These are phyloP conservation scores for Tetracladium maxilliforme DNA, from an alignment of 2,329 filamentous ascomycete species.

Conservation along the genomic window DNA sequence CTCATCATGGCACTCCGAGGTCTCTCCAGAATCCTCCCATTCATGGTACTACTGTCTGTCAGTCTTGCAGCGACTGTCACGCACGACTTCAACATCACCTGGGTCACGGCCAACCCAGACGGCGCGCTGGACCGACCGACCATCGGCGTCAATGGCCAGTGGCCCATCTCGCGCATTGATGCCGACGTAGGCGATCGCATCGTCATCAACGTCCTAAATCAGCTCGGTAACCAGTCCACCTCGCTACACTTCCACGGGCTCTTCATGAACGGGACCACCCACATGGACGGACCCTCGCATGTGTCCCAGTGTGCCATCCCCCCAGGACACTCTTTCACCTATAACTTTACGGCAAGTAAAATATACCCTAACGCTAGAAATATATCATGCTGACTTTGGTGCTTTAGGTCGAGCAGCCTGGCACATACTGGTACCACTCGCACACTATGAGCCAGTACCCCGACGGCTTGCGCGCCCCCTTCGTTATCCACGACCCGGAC, in stretches of 20 bases:
- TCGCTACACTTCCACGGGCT: slow-evolving; percentile 59
- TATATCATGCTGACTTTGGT: slow-evolving; percentile 4
- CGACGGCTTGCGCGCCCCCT: slow-evolving; percentile 38
- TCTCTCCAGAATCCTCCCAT: too few relatives aligned
- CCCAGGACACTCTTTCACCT: slow-evolving; percentile 50
- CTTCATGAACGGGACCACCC: slow-evolving; percentile 48
- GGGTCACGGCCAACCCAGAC: slow-evolving; percentile 62
- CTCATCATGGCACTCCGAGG: too few relatives aligned
- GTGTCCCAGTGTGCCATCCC: slow-evolving; percentile 55
- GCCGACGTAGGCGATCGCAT: slow-evolving; percentile 47
- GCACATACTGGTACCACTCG: slow-evolving; percentile 66
- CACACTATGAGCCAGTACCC: slow-evolving; percentile 39
- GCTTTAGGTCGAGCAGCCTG: slow-evolving; percentile 46
- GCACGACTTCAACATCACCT: slow-evolving; percentile 55
- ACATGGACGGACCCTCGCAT: slow-evolving; percentile 56
- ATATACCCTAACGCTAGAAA: slow-evolving; percentile 1
- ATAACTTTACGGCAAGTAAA: slow-evolving; percentile 46
- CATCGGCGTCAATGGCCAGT: slow-evolving; percentile 65
- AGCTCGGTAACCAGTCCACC: slow-evolving; percentile 45
- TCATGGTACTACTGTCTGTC: too few relatives aligned
- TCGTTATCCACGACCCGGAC: slow-evolving; percentile 38
- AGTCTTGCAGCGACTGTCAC: slow-evolving; percentile 33
- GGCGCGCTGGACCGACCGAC: slow-evolving; percentile 45
- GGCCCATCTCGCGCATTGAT: slow-evolving; percentile 56
- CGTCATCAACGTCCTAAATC: slow-evolving; percentile 42